Conservation (phyloP, 75 land plant species). For the Pinus tabuliformis region DNA sequence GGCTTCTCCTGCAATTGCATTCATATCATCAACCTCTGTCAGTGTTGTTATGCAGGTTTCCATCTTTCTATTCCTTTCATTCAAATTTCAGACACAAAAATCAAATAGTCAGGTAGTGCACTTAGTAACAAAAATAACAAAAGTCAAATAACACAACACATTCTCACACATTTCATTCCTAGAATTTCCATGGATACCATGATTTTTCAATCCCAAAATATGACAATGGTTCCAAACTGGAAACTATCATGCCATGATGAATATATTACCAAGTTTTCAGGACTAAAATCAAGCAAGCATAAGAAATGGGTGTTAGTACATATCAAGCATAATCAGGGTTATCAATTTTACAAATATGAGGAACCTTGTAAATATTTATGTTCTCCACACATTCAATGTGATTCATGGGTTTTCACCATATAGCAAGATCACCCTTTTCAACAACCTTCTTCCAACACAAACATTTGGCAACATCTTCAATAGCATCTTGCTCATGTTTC, state of each 20-base stretch:
- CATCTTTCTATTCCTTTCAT: conserved; percentile 42
- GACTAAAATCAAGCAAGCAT: background rate
- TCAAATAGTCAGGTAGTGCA: background rate
- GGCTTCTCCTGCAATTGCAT: conserved; percentile 10
- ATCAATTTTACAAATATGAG: conserved; percentile 68
- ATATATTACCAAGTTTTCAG: background rate
- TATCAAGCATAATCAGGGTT: conserved; percentile 79
- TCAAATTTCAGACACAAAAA: background rate
- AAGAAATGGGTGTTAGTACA: background rate
- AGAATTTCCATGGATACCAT: background rate
- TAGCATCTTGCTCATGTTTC: conserved; percentile 67
- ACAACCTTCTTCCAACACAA: conserved; percentile 84
- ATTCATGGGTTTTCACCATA: conserved; percentile 82
- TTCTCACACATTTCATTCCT: background rate
- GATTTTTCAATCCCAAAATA: background rate
- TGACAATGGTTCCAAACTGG: background rate
- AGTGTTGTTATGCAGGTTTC: conserved; percentile 58
- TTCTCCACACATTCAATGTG: conserved; percentile 56
- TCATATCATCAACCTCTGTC: no score
- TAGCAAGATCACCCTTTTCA: conserved; percentile 65
- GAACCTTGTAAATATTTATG: conserved; percentile 29
- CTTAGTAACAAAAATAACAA: background rate
- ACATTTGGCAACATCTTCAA: conserved; percentile 63
- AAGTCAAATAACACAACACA: background rate
- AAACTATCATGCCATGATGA: background rate